Evolutionary conservation across 225 moss, liverwort and hornwort species (phyloP).

Genomic region (Antitrichia curtipendula): DNA sequence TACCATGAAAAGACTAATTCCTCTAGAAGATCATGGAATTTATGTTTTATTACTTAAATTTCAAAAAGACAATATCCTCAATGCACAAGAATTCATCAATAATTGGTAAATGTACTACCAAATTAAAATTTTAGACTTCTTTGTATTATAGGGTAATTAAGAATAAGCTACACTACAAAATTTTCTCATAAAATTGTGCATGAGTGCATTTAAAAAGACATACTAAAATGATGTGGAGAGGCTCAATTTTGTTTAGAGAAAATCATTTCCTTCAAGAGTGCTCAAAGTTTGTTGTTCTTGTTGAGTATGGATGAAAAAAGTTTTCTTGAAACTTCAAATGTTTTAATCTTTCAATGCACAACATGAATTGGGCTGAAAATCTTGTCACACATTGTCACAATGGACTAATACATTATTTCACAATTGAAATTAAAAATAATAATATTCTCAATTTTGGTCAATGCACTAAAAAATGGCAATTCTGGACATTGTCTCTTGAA

Average conservation of each 20-base stretch:
- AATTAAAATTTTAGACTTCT: too few relatives aligned
- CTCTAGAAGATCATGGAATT: too few relatives aligned
- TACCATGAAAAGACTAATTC: too few relatives aligned
- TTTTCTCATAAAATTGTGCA: not conserved
- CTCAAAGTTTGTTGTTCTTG: not conserved
- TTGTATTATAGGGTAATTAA: too few relatives aligned
- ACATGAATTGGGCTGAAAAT: not conserved
- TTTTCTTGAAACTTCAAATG: too few relatives aligned
- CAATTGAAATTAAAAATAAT: not conserved
- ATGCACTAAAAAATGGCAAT: not conserved
- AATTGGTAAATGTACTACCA: too few relatives aligned
- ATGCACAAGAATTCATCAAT: too few relatives aligned
- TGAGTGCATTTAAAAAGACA: not conserved
- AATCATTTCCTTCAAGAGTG: not conserved
- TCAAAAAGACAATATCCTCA: too few relatives aligned
- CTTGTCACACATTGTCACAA: not conserved
- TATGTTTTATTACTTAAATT: too few relatives aligned
- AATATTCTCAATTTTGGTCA: not conserved
- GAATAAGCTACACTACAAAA: not conserved
- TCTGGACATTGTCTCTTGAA: not conserved
- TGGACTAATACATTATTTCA: not conserved
- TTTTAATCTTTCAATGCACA: not conserved
- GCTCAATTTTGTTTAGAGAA: not conserved
- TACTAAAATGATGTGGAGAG: not conserved
- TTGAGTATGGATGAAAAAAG: accelerated